Base-by-base conservation (phyloP, 768 basidiomycete species). In the Kwoniella dejecticola region DNA sequence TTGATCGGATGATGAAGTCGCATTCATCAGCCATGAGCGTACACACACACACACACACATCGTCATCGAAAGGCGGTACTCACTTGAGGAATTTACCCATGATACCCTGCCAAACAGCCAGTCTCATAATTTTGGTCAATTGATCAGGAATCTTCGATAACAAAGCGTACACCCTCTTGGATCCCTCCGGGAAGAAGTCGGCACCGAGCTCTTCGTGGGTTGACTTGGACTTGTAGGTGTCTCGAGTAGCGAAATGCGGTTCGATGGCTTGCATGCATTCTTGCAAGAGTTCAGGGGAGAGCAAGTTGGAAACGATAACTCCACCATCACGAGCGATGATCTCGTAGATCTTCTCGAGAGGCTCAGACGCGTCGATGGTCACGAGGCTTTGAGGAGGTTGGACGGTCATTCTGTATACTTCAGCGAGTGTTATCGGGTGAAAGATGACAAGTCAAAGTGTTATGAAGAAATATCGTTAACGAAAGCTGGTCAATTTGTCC, bases 131-230 rank as follows among this genome's bases (percentile, higher is more conserved):
- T 40, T 62, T 50, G 29, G 48, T 57, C 30, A 62, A 23, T 36
- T 52, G 50, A 2, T 53, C 56, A 21, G 62, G 56, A 27, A 57
- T 47, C 17, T 54, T 49, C 8, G 56, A 52, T 29, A 58, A 23
- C 12, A 57, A 50, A 19, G 50, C 62, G 57, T 63, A 63, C 10
- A 63, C 48, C 41, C 62, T 57, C 11, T 52, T 44, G 0, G 62
- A 63, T 4, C 62, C 62, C n/a, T 52, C 41, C 13, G 62, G 62
- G 62, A 62, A 66, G 45, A 66, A 66, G 49, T 62, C 64, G 12
- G 41, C 58, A n/a, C 64, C 64, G 44, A 66, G 54, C 29, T 66
- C 64, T 13, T 57, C 48, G 29, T 66, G 55, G 27, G 53, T 66
- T 15, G 41, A 30, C 41, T 56, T 66, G 15, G 64, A 66, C 17